Percentiles rank a stretch among this genome's conserved stretches.
These are phyloP conservation scores for Dictyostelium brefeldianum DNA, from an alignment of 78 protist species.

Conservation along the genomic window DNA sequence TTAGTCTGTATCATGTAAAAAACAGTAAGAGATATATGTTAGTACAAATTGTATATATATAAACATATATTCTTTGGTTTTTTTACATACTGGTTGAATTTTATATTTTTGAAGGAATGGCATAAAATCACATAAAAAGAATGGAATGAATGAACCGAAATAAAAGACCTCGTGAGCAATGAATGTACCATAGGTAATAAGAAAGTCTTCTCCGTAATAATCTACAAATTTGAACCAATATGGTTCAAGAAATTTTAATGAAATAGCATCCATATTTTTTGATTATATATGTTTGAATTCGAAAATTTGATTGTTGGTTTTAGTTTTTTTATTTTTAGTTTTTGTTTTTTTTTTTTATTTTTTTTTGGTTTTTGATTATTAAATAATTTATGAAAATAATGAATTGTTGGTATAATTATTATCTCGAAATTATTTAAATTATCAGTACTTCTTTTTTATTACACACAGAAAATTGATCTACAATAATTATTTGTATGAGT, in stretches of 20 bases:
- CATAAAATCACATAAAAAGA: slow-evolving; percentile 61
- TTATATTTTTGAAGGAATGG: slow-evolving; percentile 77
- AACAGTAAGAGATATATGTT: background rate
- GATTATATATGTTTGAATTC: background rate
- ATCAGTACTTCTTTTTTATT: too few species aligned
- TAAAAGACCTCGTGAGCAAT: slow-evolving; percentile 67
- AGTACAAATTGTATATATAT: background rate
- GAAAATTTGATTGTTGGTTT: too few species aligned
- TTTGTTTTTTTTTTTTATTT: too few species aligned
- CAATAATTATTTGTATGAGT: too few species aligned
- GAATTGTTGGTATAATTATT: background rate
- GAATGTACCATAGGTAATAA: slow-evolving; percentile 72
- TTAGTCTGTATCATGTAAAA: slow-evolving; percentile 58
- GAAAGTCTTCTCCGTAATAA: slow-evolving; percentile 64
- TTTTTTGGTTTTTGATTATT: background rate
- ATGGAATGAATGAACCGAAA: slow-evolving; percentile 67
- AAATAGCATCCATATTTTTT: background rate
- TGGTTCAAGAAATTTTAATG: slow-evolving; percentile 29
- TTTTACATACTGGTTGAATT: slow-evolving; percentile 74
- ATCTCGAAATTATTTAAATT: slow-evolving; percentile 18
- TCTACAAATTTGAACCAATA: slow-evolving; percentile 72
- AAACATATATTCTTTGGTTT: too few species aligned
- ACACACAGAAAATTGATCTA: too few species aligned
- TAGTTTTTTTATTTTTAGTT: too few species aligned
- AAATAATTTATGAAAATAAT: slow-evolving; percentile 3